Evolutionary conservation across 495 filamentous ascomycete species (phyloP), one percentile per base, ranked within the genome.

Genomic region (Venustampulla echinocandica): DNA sequence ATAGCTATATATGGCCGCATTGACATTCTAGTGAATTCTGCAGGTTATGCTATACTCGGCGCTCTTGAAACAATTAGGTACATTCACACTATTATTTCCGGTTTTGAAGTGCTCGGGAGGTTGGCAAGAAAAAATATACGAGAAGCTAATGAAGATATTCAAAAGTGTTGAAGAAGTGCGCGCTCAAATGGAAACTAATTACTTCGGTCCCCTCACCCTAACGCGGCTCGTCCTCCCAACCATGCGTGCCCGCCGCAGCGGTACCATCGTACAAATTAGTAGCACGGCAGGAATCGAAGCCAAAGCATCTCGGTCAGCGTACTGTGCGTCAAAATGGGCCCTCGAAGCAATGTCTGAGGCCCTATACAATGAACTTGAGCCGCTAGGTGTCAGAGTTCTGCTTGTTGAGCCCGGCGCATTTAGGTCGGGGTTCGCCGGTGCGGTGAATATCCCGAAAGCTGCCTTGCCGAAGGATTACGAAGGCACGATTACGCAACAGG

Each of bases 21-120:
- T 14, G 74, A 79, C 49, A 69, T 77, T 27, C 62, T 79, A 3
- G 64, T 79, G 9, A 76, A 75, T 47, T 76, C 71, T 46, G 74
- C 76, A 1, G 75, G 68, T 11, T 55, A 55, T 23, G 66, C 61
- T 17, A 61, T 74, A 46, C 65, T 72, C 0, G 75, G 74, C 0
- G 65, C 64, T 28, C 69, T 73, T 9, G 71, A 76, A 48, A 66
- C 71, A 66, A 65, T 53, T 44, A 68, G 14, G 65, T 69, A 43
- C 59, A 61, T 10, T n/a, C n/a, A 50, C 53, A 5, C 41, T 51
- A 58, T 1, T 61, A 49, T 55, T 62, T 10, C 58, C 58, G 11
- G 67, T 71, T 69, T n/a, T 15, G 1, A 69, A 71, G 43, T 57
- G 66, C 3, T 49, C 64, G 1, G 73, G 67, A 68, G 61, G 71